These are phyloP conservation scores for Cladosporium sp. DNA, from an alignment of 2,329 filamentous ascomycete species.

Conservation along the genomic window DNA sequence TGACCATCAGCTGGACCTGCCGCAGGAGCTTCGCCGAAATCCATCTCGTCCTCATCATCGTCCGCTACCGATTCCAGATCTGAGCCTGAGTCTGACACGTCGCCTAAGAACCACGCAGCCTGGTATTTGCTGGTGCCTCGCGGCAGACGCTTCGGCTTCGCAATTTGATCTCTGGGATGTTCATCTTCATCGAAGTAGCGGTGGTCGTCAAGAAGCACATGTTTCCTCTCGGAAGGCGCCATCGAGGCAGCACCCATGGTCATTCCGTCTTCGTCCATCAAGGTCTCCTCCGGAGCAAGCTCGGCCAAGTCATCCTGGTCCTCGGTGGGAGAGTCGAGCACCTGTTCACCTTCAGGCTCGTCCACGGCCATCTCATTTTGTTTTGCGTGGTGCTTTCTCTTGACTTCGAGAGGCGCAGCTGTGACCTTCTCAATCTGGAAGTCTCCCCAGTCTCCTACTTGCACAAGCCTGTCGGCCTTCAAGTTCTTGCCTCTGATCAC, in stretches of 20 bases:
- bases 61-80: constrained; percentile 65
- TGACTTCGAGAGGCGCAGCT: constrained; percentile 63
- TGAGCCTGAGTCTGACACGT: constrained; percentile 78
- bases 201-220: constrained; percentile 90
- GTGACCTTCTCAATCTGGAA: constrained; percentile 90
- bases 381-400: constrained; percentile 49
- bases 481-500: constrained; percentile 79
- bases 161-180: constrained; percentile 49
- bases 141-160: constrained; percentile 69
- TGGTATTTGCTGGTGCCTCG: constrained; percentile 93
- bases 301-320: constrained; percentile 80
- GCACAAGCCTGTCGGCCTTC: constrained; percentile 84
- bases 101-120: constrained; percentile 84
- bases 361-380: constrained; percentile 62
- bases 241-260: constrained; percentile 49
- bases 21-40: constrained; percentile 46
- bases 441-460: constrained; percentile 89
- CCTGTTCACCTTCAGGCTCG: constrained; percentile 50
- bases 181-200: constrained; percentile 96
- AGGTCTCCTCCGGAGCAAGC: constrained; percentile 79
- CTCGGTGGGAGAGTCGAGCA: constrained; percentile 68
- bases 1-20: constrained; percentile 73
- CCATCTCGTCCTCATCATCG: constrained; percentile 57
- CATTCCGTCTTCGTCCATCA: constrained; percentile 60
- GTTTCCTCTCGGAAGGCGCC: constrained; percentile 58